A percentile compares a stretch with the other conserved stretches of the same genome.
Conservation (phyloP, 768 basidiomycete genomes). For the Tricholoma furcatifolium region DNA sequence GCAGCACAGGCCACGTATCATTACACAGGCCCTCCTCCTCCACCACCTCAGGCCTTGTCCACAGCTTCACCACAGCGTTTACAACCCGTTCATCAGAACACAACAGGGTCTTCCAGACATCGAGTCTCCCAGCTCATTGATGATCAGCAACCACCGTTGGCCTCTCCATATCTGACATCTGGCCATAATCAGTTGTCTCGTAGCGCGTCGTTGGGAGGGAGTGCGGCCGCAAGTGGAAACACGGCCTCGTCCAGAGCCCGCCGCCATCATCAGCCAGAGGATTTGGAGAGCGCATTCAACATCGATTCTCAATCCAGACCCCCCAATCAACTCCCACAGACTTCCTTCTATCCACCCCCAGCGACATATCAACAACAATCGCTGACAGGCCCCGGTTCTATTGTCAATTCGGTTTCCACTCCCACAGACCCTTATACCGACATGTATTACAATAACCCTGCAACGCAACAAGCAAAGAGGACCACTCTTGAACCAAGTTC, state of each 20-base stretch:
- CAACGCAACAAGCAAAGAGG: constrained; percentile 52
- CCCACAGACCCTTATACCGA: constrained; percentile 53
- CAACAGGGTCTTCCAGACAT: constrained; percentile 43
- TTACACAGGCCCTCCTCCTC: constrained; percentile 57
- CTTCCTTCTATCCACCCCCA: constrained; percentile 57
- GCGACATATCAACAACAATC: constrained; percentile 59
- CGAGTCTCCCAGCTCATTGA: constrained; percentile 68
- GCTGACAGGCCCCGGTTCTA: constrained; percentile 30
- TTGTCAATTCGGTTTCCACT: constrained; percentile 33
- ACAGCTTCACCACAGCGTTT: constrained; percentile 44
- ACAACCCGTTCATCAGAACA: constrained; percentile 49
- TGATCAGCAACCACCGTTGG: constrained; percentile 46
- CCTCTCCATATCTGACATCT: constrained; percentile 52
- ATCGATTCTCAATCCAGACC: constrained; percentile 39
- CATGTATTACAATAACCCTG: constrained; percentile 58
- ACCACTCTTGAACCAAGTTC: constrained; percentile 51
- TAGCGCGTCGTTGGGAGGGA: constrained; percentile 64
- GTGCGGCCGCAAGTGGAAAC: constrained; percentile 37
- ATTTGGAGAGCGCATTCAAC: constrained; percentile 54
- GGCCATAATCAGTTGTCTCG: constrained; percentile 56
- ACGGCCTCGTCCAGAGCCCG: constrained; percentile 46
- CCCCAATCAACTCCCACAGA: constrained; percentile 40
- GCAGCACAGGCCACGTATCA: constrained; percentile 51
- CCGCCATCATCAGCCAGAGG: constrained; percentile 69
- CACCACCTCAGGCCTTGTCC: constrained; percentile 41